Conservation (phyloP, 129 eudicot species). For the Artemisia tridentata region DNA sequence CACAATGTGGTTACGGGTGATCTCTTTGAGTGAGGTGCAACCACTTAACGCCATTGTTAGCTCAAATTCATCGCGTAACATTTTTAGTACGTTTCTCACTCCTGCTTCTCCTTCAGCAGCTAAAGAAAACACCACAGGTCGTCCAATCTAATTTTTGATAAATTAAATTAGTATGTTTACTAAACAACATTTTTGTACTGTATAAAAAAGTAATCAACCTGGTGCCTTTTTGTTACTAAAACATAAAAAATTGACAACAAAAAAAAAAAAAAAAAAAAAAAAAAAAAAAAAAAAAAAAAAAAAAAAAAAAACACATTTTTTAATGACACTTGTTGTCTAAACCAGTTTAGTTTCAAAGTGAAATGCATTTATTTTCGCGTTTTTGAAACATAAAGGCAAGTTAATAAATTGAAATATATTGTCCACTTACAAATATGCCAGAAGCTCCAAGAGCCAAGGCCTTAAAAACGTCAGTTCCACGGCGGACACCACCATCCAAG, state of each 20-base stretch:
- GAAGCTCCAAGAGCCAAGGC: constrained; percentile 96
- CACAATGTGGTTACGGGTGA: constrained; percentile 74
- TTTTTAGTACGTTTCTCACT: constrained; percentile 75
- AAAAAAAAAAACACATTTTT: too few relatives aligned
- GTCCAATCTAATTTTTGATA: constrained; percentile 50
- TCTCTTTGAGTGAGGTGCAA: constrained; percentile 66
- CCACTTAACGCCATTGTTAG: constrained; percentile 95
- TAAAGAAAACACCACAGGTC: constrained; percentile 82
- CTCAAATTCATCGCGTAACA: constrained; percentile 92
- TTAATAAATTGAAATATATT: too few relatives aligned
- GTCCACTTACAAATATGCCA: constrained; percentile 78
- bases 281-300: too few relatives aligned
- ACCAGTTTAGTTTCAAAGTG: too few relatives aligned
- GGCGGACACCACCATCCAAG: constrained; percentile 95
- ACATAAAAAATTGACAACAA: not conserved
- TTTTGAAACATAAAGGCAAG: too few relatives aligned
- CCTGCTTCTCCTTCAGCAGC: constrained; percentile 98
- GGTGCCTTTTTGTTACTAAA: not conserved
- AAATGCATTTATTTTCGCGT: too few relatives aligned
- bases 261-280: too few relatives aligned
- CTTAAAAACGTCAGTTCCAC: constrained; percentile 97
- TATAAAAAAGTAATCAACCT: not conserved
- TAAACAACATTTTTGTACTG: not conserved
- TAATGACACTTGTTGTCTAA: too few relatives aligned
- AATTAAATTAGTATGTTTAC: not conserved